A percentile compares a stretch with the other conserved stretches of the same genome.
Conservation (phyloP, 306 rosid species). For the Medicago truncatula region DNA sequence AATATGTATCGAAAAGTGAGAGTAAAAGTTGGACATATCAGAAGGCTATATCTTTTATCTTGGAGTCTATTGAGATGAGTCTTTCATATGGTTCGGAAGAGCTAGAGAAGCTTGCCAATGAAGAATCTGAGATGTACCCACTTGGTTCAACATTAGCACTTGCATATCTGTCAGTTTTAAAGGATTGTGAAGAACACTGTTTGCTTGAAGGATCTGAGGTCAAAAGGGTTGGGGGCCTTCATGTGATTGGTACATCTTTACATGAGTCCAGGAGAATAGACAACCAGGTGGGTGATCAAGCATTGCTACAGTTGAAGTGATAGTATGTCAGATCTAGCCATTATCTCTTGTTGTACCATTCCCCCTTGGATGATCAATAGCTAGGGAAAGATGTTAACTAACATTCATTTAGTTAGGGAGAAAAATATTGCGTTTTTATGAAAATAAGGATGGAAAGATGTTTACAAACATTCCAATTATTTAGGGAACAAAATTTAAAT, state of each 20-base stretch:
- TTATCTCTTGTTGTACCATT: conserved; percentile 13
- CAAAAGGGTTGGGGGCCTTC: conserved; percentile 93
- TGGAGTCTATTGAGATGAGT: conserved; percentile 86
- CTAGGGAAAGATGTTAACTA: conserved; percentile 6
- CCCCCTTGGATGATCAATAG: conserved; percentile 10
- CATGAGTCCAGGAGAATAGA: conserved; percentile 98
- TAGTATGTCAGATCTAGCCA: conserved; percentile 33
- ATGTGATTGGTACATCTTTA: conserved; percentile 93
- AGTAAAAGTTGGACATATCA: conserved; percentile 83
- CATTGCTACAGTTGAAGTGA: conserved; percentile 22
- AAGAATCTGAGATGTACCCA: conserved; percentile 85
- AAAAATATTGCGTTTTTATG: conserved; percentile 25
- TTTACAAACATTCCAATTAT: background rate
- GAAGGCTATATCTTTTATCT: conserved; percentile 85
- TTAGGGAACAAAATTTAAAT: conserved; percentile 14
- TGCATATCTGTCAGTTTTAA: conserved; percentile 77
- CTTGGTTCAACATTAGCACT: conserved; percentile 93
- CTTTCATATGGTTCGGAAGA: conserved; percentile 68
- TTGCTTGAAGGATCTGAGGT: conserved; percentile 86
- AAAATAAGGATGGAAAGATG: conserved; percentile 18
- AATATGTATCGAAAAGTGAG: conserved; percentile 83
- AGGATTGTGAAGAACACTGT: conserved; percentile 88
- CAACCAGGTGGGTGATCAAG: conserved; percentile 73
- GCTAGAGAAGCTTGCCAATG: conserved; percentile 76
- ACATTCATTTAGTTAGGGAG: conserved; percentile 2